These are phyloP conservation scores for Pythium pectinolyticum DNA, from an alignment of 352 stramenopile genomes.

Conservation along the genomic window DNA sequence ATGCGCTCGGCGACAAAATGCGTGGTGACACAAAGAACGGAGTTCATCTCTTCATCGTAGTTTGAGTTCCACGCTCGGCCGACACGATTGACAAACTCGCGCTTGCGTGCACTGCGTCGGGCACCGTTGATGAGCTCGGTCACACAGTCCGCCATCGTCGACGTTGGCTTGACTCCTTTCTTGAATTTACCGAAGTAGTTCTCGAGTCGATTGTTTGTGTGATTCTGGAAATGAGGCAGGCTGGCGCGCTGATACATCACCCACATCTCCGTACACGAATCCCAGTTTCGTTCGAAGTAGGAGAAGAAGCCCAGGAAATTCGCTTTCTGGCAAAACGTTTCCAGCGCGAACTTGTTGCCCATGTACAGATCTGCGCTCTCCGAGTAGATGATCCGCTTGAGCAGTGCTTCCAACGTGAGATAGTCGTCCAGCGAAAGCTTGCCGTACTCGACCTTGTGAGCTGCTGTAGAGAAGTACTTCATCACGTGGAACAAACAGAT, in stretches of 20 bases:
- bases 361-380: conserved; percentile 8
- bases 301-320: conserved; percentile 11
- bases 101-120: not conserved
- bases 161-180: not conserved
- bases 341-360: not conserved
- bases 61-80: not conserved
- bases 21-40: not conserved
- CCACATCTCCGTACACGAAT: conserved; percentile 27
- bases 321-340: not conserved
- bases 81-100: not conserved
- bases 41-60: not conserved
- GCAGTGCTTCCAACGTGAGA: not conserved
- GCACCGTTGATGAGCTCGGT: not conserved
- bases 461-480: conserved; percentile 7
- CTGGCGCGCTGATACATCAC: conserved; percentile 15
- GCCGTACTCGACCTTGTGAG: not conserved
- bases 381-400: conserved; percentile 21
- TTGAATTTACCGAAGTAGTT: conserved; percentile 37
- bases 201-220: conserved; percentile 37
- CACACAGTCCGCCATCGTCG: not conserved
- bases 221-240: conserved; percentile 27
- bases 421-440: not conserved
- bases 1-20: too few relatives aligned
- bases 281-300: conserved; percentile 33
- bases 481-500: conserved; percentile 29